A percentile compares a stretch with the other conserved stretches of the same genome.
These are phyloP conservation scores for Lodderomyces theae DNA, from an alignment of 1,139 yeast genomes.

Conservation along the genomic window DNA sequence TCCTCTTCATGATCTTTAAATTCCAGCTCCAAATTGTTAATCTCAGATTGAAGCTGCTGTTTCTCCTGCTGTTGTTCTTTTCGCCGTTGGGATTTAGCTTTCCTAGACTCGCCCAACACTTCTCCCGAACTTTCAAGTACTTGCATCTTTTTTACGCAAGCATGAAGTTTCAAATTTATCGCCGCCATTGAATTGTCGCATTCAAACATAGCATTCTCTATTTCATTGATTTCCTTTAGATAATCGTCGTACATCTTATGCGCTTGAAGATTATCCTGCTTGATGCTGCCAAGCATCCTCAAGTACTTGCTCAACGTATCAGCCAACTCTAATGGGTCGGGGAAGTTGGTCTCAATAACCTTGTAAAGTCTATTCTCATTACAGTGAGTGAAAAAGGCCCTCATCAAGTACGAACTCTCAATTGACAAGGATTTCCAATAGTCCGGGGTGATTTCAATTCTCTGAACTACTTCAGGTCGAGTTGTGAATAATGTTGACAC, in stretches of 20 bases:
- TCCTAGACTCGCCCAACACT: background rate
- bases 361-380: conserved; percentile 49
- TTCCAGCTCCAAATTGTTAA: conserved; percentile 4
- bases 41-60: conserved; percentile 2
- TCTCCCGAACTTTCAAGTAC: background rate
- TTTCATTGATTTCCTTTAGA: conserved; percentile 1
- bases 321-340: conserved; percentile 77
- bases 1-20: conserved; percentile 3
- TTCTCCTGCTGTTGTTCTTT: conserved; percentile 1
- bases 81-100: conserved; percentile 2
- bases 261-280: background rate
- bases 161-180: conserved; percentile 2
- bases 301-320: conserved; percentile 54
- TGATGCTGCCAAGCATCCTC: conserved; percentile 20
- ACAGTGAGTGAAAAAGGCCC: conserved; percentile 68
- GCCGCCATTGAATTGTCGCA: conserved; percentile 1
- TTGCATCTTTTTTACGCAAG: background rate
- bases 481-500: conserved; percentile 59
- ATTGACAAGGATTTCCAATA: conserved; percentile 72
- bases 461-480: conserved; percentile 59
- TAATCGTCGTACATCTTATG: background rate
- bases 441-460: conserved; percentile 54
- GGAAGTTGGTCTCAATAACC: conserved; percentile 69
- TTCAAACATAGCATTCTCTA: conserved; percentile 2
- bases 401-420: conserved; percentile 70